These are phyloP conservation scores for Quercus aquifolioides DNA, from an alignment of 306 rosid genomes.

Conservation along the genomic window DNA sequence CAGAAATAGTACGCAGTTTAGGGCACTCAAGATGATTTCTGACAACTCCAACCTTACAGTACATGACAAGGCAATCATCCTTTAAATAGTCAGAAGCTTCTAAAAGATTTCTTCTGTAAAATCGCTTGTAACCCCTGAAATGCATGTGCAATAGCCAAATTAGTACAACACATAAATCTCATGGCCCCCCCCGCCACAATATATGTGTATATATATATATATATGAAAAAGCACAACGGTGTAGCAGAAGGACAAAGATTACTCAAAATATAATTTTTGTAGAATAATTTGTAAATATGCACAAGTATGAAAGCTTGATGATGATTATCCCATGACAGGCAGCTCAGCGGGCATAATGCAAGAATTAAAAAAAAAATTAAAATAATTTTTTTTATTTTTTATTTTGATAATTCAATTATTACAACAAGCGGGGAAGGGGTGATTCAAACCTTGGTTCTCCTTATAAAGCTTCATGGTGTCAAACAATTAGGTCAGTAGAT, in stretches of 20 bases:
- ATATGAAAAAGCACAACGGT: neutral
- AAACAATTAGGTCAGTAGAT: neutral
- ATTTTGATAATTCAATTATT: no score
- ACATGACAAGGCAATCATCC: constrained; percentile 84
- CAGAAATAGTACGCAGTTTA: constrained; percentile 44
- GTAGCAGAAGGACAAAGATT: neutral
- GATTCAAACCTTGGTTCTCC: no score
- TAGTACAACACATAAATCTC: neutral
- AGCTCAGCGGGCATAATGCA: neutral
- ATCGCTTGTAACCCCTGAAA: constrained; percentile 93
- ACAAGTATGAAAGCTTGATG: neutral
- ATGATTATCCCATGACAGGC: neutral
- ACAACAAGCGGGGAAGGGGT: no score
- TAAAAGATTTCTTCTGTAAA: constrained; percentile 59
- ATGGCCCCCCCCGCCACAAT: no score
- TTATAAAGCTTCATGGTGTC: no score
- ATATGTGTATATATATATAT: neutral
- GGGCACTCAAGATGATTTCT: constrained; percentile 70
- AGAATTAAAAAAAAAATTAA: neutral
- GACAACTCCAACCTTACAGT: constrained; percentile 95
- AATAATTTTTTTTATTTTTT: no score
- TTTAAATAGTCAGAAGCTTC: constrained; percentile 79
- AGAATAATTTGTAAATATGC: neutral
- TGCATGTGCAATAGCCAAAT: neutral
- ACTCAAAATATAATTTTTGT: no score